These are phyloP conservation scores for Naematelia encephala DNA, from an alignment of 768 basidiomycete genomes.

Conservation along the genomic window DNA sequence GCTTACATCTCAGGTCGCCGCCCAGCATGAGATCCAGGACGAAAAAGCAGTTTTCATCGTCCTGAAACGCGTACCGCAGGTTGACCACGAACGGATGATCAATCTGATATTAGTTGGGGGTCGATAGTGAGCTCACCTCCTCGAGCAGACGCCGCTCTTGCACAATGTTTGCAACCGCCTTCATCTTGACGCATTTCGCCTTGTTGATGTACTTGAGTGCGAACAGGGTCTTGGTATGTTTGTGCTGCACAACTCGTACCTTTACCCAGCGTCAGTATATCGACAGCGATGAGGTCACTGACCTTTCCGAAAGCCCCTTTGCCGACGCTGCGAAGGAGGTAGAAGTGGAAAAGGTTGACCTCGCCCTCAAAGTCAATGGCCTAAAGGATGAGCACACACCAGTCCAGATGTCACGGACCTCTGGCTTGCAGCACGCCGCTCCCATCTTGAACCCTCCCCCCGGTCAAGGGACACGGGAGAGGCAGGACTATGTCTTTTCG, in stretches of 20 bases:
- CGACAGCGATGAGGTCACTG: conserved; percentile 28
- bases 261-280: no score
- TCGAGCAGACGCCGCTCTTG: conserved; percentile 89
- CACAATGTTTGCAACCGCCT: conserved; percentile 85
- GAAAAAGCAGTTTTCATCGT: conserved; percentile 96
- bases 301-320: conserved; percentile 99
- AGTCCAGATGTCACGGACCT: conserved; percentile 57
- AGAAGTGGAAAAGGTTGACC: conserved; percentile 92
- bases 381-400: conserved; percentile 14
- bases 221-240: conserved; percentile 83
- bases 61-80: conserved; percentile 92
- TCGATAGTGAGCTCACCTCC: conserved; percentile 62
- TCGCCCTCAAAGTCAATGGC: conserved; percentile 82
- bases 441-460: conserved; percentile 58
- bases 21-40: conserved; percentile 96
- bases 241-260: conserved; percentile 97
- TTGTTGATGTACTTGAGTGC: conserved; percentile 99
- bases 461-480: neutral
- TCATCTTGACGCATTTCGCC: conserved; percentile 82
- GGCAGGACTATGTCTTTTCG: neutral
- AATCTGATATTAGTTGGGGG: conserved; percentile 57
- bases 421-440: conserved; percentile 77
- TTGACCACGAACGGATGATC: conserved; percentile 89
- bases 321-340: conserved; percentile 89
- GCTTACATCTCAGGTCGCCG: conserved; percentile 84